Evolutionary conservation across 2,329 filamentous ascomycete species (phyloP), one percentile per base, ranked within the genome.

Genomic region (Chalaropsis thielavioides): DNA sequence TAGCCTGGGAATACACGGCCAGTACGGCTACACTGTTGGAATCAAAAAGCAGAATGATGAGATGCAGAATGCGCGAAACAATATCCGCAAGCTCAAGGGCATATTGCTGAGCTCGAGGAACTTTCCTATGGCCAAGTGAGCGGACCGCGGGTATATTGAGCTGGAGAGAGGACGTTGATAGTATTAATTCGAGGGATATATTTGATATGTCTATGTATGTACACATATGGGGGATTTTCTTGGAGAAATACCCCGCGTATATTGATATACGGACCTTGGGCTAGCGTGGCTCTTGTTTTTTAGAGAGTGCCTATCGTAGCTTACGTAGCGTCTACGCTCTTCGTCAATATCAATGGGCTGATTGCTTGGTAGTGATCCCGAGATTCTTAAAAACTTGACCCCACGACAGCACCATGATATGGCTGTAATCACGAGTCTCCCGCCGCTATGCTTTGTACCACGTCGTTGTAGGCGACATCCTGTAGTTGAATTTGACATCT

Each of bases 81-180:
- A 87, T 68, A 92, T 95, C 62, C 78, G 89, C 68, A 81, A 87
- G 65, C 83, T 94, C 51, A 95, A 95, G 77, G 89, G 89, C 0
- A 82, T 90, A 11, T 76, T 94, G 69, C 74, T 95, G 65, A 90
- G 84, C 71, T 83, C 89, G 3, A 83, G 87, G 70, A 89, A 83
- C 70, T 92, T 92, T 69, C 87, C 85, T 2, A 56, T 60, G n/a
- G 64, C 58, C 4, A 49, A 59, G n/a, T 65, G 40, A 44, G n/a
- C 22, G 8, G 19, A 46, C 43, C 10, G 19, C 10, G 27, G 24
- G 19, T 1, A 51, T 27, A 1, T 51, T 27, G 11, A 15, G 24
- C 7, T 24, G 19, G 46, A 8, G 7, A 38, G 3, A 38, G 35
- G 35, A 8, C 4, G 7, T 38, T 10, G 5, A 10, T 51, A 51